Evolutionary conservation across 805 yeast species (phyloP), one percentile per base, ranked within the genome.

Genomic region (Brettanomyces sp.): DNA sequence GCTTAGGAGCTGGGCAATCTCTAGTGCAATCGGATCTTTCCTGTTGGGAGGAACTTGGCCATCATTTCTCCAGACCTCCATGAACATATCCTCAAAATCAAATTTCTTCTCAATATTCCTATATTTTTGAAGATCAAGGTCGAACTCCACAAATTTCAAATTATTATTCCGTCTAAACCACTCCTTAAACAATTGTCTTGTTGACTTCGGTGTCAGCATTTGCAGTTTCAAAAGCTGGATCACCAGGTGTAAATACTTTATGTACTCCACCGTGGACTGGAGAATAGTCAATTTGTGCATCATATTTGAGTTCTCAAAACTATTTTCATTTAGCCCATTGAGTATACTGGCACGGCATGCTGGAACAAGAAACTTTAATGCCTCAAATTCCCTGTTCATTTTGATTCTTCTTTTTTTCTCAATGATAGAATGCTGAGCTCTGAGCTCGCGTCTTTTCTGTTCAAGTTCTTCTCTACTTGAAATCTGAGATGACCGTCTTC

Each of bases 331-430:
- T 25, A 60, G 51, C 7, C 61, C 61, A 25, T 52, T 53, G 12
- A 58, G 46, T 12, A 64, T 65, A 30, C 74, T 70, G 32, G 72
- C 68, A 43, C 89, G 68, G 59, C 95, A 85, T 11, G 91, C 89
- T 1, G 95, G 95, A 14, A 86, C 80, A 44, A 86, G 63, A 55
- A 73, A 79, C 58, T 85, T 83, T 52, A 86, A 71, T 1, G 90
- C 87, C 58, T 85, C 93, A 58, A 85, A 86, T 62, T 86, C 93
- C 45, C 89, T 68, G 61, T 86, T 86, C 70, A 86, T 83, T 57
- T 84, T 83, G 44, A 82, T 75, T 49, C 95, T 67, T 53, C 95
- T 71, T 54, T 85, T 76, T 56, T 86, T 82, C 61, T 86, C 95
- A 48, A 86, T 86, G 37, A 83, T 80, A 3, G 89, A 80, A 60